These are phyloP conservation scores for Capronia americana DNA, from an alignment of 2,329 filamentous ascomycete genomes.

Conservation along the genomic window DNA sequence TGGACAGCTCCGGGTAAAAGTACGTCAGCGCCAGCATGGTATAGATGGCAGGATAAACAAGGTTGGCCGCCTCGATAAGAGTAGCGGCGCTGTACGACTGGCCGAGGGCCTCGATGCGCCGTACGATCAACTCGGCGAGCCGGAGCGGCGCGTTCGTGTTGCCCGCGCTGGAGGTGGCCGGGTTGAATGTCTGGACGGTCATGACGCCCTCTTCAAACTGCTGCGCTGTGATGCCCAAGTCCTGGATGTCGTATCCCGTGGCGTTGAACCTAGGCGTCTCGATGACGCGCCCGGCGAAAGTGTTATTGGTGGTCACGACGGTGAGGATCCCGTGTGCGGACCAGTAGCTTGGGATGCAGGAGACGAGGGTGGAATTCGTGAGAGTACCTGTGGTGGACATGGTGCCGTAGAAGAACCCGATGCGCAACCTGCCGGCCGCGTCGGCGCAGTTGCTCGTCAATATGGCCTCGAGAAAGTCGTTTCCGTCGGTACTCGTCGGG, in stretches of 20 bases:
- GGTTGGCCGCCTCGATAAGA: background rate
- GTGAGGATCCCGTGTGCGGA: background rate
- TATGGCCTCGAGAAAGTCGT: background rate
- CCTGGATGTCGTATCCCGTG: background rate
- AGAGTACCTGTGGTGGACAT: background rate
- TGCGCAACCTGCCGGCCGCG: background rate
- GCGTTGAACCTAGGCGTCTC: background rate
- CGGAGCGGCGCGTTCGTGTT: background rate
- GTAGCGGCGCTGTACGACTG: background rate
- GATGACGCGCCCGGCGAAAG: background rate
- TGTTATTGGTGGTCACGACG: background rate
- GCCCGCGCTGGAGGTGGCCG: background rate
- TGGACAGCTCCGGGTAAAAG: background rate
- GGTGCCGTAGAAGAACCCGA: background rate
- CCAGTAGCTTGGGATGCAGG: background rate
- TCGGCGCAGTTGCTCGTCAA: background rate
- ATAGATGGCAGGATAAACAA: background rate
- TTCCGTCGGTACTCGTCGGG: background rate
- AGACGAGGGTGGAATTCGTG: background rate
- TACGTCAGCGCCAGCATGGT: background rate
- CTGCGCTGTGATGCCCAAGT: background rate
- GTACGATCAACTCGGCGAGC: background rate
- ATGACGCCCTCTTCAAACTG: background rate
- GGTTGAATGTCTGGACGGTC: background rate
- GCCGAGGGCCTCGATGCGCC: background rate